Evolutionary conservation across 768 basidiomycete species (phyloP).

Genomic region (Suillus subalutaceus): DNA sequence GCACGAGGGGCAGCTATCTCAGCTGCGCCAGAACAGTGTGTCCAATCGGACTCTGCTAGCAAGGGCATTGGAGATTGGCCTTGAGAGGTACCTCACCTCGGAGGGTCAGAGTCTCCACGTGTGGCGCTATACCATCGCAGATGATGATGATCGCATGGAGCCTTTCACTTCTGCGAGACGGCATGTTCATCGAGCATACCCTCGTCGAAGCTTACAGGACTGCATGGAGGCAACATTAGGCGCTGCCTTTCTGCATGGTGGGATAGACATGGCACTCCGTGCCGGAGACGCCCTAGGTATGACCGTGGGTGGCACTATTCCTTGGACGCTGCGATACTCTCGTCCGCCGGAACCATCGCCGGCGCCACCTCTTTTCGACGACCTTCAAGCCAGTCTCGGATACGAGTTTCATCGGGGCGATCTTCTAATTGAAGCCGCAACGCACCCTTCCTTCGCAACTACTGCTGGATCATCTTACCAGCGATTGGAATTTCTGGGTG

Average conservation of each 20-base stretch:
- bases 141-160: constrained; percentile 39
- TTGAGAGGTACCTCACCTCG: constrained; percentile 65
- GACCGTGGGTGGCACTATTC: constrained; percentile 69
- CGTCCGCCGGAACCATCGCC: constrained; percentile 34
- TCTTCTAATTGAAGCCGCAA: constrained; percentile 77
- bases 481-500: constrained; percentile 86
- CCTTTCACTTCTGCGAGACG: constrained; percentile 30
- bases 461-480: constrained; percentile 71
- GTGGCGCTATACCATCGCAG: constrained; percentile 60
- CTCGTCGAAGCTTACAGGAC: constrained; percentile 78
- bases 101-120: constrained; percentile 54
- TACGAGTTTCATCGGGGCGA: constrained; percentile 69
- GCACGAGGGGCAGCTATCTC: constrained; percentile 83
- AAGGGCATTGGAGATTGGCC: constrained; percentile 62
- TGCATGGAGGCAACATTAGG: constrained; percentile 88
- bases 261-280: constrained; percentile 66
- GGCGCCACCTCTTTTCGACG: constrained; percentile 50
- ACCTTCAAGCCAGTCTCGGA: constrained; percentile 65
- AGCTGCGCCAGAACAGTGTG: constrained; percentile 63
- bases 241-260: constrained; percentile 73
- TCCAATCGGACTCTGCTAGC: constrained; percentile 72
- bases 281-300: constrained; percentile 68
- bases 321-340: constrained; percentile 67
- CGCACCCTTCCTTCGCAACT: constrained; percentile 75
- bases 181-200: constrained; percentile 48